Conservation (phyloP, 2,329 filamentous ascomycete species). For the Phoma sp. region DNA sequence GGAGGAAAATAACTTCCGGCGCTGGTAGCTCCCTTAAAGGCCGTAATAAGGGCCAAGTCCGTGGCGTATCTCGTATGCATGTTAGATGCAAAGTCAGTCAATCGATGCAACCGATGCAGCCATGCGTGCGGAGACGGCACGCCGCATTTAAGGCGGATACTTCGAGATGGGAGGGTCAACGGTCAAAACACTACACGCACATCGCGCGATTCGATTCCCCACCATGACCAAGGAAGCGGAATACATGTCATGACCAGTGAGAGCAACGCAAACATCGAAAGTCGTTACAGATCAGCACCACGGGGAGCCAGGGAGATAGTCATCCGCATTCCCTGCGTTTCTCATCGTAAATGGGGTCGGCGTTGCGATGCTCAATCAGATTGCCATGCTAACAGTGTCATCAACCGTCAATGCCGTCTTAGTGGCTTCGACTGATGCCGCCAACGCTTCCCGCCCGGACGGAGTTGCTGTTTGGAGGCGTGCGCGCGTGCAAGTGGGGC, state of each 20-base stretch:
- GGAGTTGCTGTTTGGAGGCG: background rate
- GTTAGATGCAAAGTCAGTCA: conserved; percentile 1
- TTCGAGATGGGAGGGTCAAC: background rate
- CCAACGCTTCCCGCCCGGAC: background rate
- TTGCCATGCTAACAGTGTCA: background rate
- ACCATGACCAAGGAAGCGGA: background rate
- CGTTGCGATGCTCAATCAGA: conserved; percentile 3
- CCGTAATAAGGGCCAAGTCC: background rate
- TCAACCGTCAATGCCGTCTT: background rate
- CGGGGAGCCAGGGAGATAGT: background rate
- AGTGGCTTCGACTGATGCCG: conserved; percentile 1
- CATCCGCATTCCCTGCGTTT: background rate
- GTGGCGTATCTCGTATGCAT: background rate
- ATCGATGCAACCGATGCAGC: conserved; percentile 8
- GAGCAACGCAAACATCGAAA: background rate
- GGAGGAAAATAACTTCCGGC: conserved; percentile 3
- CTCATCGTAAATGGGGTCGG: background rate
- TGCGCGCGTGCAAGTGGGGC: conserved; percentile 11
- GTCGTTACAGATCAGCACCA: background rate
- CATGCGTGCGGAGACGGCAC: conserved; percentile 6
- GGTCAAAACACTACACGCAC: conserved; percentile 2
- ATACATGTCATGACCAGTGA: conserved; percentile 1
- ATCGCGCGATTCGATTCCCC: background rate
- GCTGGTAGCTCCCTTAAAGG: background rate
- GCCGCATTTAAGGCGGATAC: conserved; percentile 4